These are phyloP conservation scores for Alliaria petiolata DNA, from an alignment of 345 rosid species.

Conservation along the genomic window DNA sequence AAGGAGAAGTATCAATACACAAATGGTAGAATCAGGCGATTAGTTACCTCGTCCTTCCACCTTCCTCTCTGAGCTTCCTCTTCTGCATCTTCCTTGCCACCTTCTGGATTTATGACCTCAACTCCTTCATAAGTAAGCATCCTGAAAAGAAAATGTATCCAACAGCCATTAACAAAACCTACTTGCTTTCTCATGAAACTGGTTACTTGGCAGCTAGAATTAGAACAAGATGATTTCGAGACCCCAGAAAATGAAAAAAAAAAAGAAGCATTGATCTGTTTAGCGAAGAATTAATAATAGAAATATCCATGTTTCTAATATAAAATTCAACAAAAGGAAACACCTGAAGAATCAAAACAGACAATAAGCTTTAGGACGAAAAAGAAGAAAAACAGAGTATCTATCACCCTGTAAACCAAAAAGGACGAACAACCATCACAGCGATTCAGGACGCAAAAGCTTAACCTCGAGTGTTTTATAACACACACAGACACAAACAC, in stretches of 20 bases:
- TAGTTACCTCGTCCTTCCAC: constrained; percentile 77
- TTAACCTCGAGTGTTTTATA: background rate
- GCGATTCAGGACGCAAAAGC: background rate
- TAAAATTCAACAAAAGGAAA: constrained; percentile 4
- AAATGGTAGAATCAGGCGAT: no score
- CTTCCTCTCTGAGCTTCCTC: constrained; percentile 94
- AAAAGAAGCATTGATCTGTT: no score
- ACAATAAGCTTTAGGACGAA: background rate
- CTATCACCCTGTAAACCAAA: background rate
- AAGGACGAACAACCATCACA: constrained; percentile 8
- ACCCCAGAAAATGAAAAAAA: no score
- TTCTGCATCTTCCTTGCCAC: constrained; percentile 87
- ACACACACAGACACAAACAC: no score
- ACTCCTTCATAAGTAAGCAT: constrained; percentile 67
- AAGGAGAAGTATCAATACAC: no score
- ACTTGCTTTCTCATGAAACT: background rate
- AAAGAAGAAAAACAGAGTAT: background rate
- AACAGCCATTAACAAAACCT: background rate
- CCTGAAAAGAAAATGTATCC: constrained; percentile 26
- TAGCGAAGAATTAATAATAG: constrained; percentile 9
- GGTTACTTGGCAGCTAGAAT: no score
- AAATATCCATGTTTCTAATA: constrained; percentile 22
- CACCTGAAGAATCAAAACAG: constrained; percentile 12
- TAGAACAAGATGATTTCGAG: background rate
- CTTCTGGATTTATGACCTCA: constrained; percentile 93